These are phyloP conservation scores for Scedosporium dehoogii DNA, from an alignment of 2,329 filamentous ascomycete species.

Conservation along the genomic window DNA sequence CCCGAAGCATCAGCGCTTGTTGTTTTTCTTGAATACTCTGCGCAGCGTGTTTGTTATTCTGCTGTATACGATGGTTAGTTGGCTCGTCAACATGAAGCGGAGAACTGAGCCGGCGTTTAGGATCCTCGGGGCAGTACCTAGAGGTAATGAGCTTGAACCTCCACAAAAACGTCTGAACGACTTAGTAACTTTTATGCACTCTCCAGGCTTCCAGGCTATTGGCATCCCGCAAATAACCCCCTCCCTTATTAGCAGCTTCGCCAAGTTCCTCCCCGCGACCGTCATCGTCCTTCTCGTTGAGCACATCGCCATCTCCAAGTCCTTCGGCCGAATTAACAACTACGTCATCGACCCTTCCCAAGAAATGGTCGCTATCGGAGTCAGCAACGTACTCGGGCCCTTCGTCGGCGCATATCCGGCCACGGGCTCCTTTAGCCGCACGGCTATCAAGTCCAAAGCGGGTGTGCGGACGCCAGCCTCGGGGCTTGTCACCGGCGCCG, in stretches of 20 bases:
- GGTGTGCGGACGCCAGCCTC: constrained; percentile 81
- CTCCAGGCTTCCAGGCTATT: constrained; percentile 59
- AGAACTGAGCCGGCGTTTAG: constrained; percentile 56
- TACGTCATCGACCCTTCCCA: constrained; percentile 74
- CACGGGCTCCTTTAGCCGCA: constrained; percentile 83
- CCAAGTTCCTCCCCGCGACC: constrained; percentile 57
- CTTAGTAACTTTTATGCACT: neutral
- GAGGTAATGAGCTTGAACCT: constrained; percentile 38
- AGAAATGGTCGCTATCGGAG: constrained; percentile 67
- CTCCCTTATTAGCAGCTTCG: constrained; percentile 52
- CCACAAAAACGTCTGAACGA: neutral
- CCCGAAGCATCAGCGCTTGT: constrained; percentile 59
- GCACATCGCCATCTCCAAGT: constrained; percentile 76
- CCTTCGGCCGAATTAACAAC: constrained; percentile 71
- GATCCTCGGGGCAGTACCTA: constrained; percentile 67
- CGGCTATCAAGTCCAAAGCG: constrained; percentile 90
- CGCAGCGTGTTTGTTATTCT: constrained; percentile 86
- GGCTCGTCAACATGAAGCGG: constrained; percentile 64
- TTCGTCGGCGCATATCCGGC: constrained; percentile 78
- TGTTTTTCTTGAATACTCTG: constrained; percentile 87
- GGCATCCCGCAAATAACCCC: constrained; percentile 53
- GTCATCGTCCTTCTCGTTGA: constrained; percentile 73
- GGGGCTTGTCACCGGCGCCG: constrained; percentile 71
- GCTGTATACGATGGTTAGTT: constrained; percentile 86
- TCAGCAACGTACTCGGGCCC: constrained; percentile 64